These are phyloP conservation scores for Elsinoe batatas DNA, from an alignment of 2,329 filamentous ascomycete species.

Conservation along the genomic window DNA sequence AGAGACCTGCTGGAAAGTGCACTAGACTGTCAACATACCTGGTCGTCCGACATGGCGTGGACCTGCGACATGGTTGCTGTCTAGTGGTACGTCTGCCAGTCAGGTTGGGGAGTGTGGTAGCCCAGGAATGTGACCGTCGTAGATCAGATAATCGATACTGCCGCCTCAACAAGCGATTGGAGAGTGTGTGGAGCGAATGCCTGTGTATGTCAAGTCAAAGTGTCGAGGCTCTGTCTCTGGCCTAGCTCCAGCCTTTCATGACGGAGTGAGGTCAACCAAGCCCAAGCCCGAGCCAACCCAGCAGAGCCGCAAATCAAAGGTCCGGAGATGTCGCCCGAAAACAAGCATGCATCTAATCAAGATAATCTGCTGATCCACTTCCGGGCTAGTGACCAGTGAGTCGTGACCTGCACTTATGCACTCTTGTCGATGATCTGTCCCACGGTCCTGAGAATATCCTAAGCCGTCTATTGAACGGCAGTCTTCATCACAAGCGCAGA, in stretches of 20 bases:
- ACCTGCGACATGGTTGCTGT: constrained; percentile 71
- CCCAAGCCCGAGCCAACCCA: not conserved
- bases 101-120: not conserved
- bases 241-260: constrained; percentile 12
- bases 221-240: not conserved
- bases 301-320: not conserved
- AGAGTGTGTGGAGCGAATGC: not conserved
- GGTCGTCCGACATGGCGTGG: constrained; percentile 94
- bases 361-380: not conserved
- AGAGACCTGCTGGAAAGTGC: too few relatives aligned
- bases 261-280: constrained; percentile 8
- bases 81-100: not conserved
- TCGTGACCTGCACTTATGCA: not conserved
- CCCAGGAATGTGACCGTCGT: not conserved
- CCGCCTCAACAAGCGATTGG: not conserved
- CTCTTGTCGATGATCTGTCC: not conserved
- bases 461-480: not conserved
- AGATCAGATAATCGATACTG: not conserved
- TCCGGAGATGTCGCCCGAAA: not conserved
- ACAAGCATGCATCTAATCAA: constrained; percentile 8
- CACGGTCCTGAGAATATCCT: not conserved
- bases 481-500: constrained; percentile 2
- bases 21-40: constrained; percentile 48
- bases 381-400: not conserved
- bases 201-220: not conserved